Percentiles rank a stretch among this genome's conserved stretches.
Evolutionary conservation across 2,329 filamentous ascomycete species (phyloP).

Genomic region (Calonectria crousiana): DNA sequence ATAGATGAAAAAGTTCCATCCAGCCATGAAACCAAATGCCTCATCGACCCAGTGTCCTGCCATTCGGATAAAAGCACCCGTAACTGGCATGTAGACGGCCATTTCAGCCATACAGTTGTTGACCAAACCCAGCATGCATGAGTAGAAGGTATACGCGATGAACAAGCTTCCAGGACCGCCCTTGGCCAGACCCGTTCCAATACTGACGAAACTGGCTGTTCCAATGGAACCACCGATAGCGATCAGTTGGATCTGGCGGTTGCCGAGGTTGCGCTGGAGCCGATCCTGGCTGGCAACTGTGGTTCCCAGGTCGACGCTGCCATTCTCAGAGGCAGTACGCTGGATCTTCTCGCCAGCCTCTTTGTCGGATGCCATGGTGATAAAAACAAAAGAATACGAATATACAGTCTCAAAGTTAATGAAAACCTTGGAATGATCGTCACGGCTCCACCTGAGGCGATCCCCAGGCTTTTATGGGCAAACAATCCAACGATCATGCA

Average conservation of each 20-base stretch:
- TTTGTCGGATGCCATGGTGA: constrained; percentile 21
- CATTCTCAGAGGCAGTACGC: constrained; percentile 9
- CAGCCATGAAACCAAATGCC: constrained; percentile 32
- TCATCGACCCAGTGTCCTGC: constrained; percentile 32
- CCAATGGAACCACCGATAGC: constrained; percentile 31
- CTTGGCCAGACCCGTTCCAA: constrained; percentile 29
- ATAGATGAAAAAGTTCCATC: constrained; percentile 33
- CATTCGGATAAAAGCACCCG: constrained; percentile 31
- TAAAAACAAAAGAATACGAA: not conserved
- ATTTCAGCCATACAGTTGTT: constrained; percentile 32
- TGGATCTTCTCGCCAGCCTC: constrained; percentile 26
- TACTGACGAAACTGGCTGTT: constrained; percentile 32
- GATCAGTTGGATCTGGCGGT: constrained; percentile 32
- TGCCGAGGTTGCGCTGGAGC: constrained; percentile 27
- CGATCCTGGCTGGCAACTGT: constrained; percentile 14
- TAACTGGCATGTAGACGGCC: constrained; percentile 29
- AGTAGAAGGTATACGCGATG: constrained; percentile 30
- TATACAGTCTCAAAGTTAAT: constrained; percentile 5
- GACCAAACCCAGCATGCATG: constrained; percentile 24
- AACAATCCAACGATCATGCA: constrained; percentile 4
- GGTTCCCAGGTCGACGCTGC: constrained; percentile 20
- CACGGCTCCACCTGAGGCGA: not conserved
- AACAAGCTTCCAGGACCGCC: constrained; percentile 25
- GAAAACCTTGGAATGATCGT: not conserved
- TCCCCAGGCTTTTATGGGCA: not conserved